Base-by-base conservation (phyloP, 257 asterid genomes). In the Rhazya stricta region DNA sequence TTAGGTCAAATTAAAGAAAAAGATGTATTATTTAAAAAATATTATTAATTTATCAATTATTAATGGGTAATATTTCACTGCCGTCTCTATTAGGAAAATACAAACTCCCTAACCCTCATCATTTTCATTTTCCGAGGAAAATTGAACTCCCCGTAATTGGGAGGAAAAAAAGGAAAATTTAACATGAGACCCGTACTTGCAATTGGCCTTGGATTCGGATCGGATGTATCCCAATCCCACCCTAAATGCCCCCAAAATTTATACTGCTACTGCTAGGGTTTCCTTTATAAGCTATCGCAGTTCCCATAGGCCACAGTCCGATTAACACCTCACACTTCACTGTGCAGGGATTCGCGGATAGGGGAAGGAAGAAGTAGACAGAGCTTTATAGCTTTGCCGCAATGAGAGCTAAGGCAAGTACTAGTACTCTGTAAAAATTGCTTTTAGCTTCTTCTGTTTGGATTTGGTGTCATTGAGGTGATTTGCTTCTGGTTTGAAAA, bases 331-430 rank as follows among this genome's bases (percentile, higher is more conserved):
- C 75, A 57, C 4, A 9, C 51, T 5, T 18, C 21, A 16, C 42
- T 21, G 29, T 30, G 67, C 63, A 45, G 79, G 74, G 9, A 43
- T 39, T 27, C 13, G 54, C n/a, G 13, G 3, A 25, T 6, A 10
- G n/a, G 0, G 11, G 41, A 42, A 39, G 39, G 61, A 67, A 67
- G 74, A 57, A 57, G 37, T 29, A 8, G n/a, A 23, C 51, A 42
- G 56, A 39, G 1, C 45, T 23, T 61, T 0, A 48, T 46, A 41
- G 1, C 13, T 32, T 27, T 19, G 29, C 34, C 43, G 63, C 27
- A 3, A 77, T 77, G 80, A 70, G 80, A 63, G 76, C 76, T 72
- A 77, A 77, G 80, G 80, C 23, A 23, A 19, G 6, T 60, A 48
- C 48, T 43, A 19, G 6, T 53, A 34, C 6, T 5, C 57, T 45